phyloP scores from a whole-genome alignment of 306 rosid genomes.

The Rosa rugosa region DNA sequence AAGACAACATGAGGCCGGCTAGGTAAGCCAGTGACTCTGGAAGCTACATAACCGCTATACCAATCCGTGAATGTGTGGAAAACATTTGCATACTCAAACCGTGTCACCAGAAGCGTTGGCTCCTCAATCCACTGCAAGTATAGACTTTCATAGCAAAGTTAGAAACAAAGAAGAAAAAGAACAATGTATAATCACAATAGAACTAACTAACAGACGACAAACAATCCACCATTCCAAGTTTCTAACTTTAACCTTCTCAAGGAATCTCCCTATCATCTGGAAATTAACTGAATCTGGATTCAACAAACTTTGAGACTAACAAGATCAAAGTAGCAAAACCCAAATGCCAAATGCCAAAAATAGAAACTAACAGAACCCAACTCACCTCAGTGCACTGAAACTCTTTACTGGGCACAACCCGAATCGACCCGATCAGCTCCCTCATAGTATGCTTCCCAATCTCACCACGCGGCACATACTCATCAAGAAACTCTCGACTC shows the following conservation, averaged over 20 bases:
- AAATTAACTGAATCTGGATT: too few relatives aligned
- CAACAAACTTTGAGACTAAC: too few relatives aligned
- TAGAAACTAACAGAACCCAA: conserved; percentile 8
- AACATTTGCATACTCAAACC: conserved; percentile 94
- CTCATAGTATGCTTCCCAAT: conserved; percentile 68
- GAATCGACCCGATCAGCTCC: conserved; percentile 53
- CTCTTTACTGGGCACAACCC: conserved; percentile 45
- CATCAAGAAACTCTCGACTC: conserved; percentile 41
- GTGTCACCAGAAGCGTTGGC: conserved; percentile 88
- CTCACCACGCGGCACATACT: conserved; percentile 53
- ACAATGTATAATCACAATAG: not conserved
- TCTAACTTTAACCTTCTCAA: too few relatives aligned
- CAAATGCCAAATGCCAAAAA: not conserved
- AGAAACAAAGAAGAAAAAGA: conserved; percentile 5
- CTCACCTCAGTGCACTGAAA: conserved; percentile 74
- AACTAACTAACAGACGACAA: not conserved
- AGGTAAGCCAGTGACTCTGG: conserved; percentile 79
- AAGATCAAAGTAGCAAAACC: not conserved
- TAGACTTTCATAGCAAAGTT: conserved; percentile 39
- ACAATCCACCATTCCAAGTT: too few relatives aligned
- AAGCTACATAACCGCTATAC: conserved; percentile 92
- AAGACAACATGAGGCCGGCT: conserved; percentile 83
- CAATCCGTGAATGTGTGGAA: conserved; percentile 95
- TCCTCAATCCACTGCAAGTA: conserved; percentile 94
- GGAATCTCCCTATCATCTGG: too few relatives aligned